Conservation (phyloP, 2,329 filamentous ascomycete genomes). For the Ambrosiella cleistominuta region DNA sequence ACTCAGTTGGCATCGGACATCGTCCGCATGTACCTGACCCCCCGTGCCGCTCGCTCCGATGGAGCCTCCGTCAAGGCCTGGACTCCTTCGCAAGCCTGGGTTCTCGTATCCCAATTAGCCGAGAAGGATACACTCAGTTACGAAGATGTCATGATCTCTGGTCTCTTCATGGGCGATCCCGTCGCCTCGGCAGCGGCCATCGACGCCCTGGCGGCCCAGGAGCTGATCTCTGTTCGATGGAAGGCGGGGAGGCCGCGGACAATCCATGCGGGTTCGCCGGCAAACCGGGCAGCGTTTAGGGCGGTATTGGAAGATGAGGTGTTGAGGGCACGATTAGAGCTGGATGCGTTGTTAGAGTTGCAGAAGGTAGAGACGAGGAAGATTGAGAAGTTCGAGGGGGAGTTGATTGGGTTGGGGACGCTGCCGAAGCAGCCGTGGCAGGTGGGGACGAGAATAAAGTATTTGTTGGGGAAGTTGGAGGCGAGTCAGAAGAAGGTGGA, state of each 20-base stretch:
- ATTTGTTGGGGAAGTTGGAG: constrained; percentile 56
- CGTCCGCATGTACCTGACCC: constrained; percentile 68
- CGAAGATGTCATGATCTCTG: constrained; percentile 65
- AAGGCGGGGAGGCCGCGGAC: constrained; percentile 58
- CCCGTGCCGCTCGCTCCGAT: constrained; percentile 19
- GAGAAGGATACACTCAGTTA: constrained; percentile 54
- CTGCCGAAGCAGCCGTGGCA: constrained; percentile 55
- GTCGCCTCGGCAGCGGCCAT: constrained; percentile 40
- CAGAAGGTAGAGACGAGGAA: constrained; percentile 53
- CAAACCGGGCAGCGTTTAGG: constrained; percentile 71
- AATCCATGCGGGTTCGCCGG: constrained; percentile 67
- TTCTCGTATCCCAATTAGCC: constrained; percentile 63
- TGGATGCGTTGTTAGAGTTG: constrained; percentile 51
- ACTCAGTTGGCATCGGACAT: constrained; percentile 80
- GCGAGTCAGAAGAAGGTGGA: constrained; percentile 59
- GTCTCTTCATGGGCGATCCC: constrained; percentile 43
- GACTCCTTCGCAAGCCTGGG: constrained; percentile 79
- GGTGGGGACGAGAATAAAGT: constrained; percentile 47
- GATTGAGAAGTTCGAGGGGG: constrained; percentile 64
- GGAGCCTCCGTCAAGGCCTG: constrained; percentile 31
- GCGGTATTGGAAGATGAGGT: constrained; percentile 54
- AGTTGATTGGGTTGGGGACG: constrained; percentile 52
- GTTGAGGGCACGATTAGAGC: constrained; percentile 54
- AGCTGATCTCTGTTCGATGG: constrained; percentile 63
- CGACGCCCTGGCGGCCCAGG: constrained; percentile 64